Evolutionary conservation across 225 moss, liverwort and hornwort species (phyloP), one percentile per base, ranked within the genome.

Genomic region (Asterella californica): DNA sequence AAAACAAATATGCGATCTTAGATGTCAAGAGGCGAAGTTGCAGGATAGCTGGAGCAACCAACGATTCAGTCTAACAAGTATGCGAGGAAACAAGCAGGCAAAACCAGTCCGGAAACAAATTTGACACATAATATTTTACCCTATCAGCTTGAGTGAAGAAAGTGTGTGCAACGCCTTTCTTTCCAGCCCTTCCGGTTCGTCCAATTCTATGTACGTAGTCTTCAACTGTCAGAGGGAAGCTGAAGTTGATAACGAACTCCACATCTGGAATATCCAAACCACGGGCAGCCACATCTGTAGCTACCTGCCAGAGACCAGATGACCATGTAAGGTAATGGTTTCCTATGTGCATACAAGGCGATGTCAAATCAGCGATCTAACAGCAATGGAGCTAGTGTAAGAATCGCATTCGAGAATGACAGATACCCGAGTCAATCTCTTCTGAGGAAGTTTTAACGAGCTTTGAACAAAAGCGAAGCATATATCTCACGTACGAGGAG

Each of bases 171-270:
- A 89, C 87, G 65, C 90, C 94, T 53, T 84, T 92, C 55, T 85
- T 92, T 14, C 92, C 90, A 11, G 87, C 89, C 68, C 84, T 84
- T 78, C 90, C 92, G 46, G 88, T 89, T 80, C 88, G 87, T 54
- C 87, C 83, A 0, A 92, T 85, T 67, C 94, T 90, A 69, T 88
- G 84, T 33, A 87, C 90, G 55, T 92, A 94, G 71, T 92, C 92
- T 72, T 88, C 87, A 37, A 88, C 82, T 0, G 91, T 94, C 42
- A 91, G 85, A 24, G 89, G 93, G 71, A 91, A 94, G 82, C 89
- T 87, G 79, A 89, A 91, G 76, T 94, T 91, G 82, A 94, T 94
- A 47, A 94, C 83, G 54, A 88, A 88, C 83, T 94, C 93, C 79
- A 94, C 93, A 78, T 88, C 89, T 25, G 93, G 91, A 47, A 91